Percentiles rank a stretch among this genome's conserved stretches.
phyloP scores from a whole-genome alignment of 2,329 filamentous ascomycete species.

The Bipolaris victoriae region DNA sequence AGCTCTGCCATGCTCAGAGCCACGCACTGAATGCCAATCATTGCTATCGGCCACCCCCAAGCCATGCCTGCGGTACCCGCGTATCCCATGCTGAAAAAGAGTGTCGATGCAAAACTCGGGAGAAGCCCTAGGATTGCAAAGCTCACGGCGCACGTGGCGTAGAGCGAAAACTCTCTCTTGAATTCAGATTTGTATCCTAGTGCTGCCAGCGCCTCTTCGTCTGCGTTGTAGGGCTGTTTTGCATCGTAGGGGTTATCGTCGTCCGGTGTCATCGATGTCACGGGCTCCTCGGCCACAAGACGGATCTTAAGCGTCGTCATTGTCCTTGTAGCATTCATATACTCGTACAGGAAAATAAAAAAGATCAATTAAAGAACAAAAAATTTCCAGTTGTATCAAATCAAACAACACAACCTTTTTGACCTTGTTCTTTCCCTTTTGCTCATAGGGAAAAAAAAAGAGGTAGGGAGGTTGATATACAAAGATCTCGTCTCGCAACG shows the following conservation, averaged over 20 bases:
- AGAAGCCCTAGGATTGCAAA: slow-evolving; percentile 75
- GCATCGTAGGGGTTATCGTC: slow-evolving; percentile 58
- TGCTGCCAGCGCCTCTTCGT: slow-evolving; percentile 67
- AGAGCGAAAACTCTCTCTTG: slow-evolving; percentile 74
- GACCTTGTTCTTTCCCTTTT: background rate
- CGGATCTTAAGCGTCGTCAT: slow-evolving; percentile 2
- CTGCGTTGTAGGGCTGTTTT: slow-evolving; percentile 55
- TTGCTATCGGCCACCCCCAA: slow-evolving; percentile 77
- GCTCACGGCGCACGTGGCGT: slow-evolving; percentile 75
- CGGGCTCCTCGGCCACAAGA: slow-evolving; percentile 56
- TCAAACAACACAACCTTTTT: background rate
- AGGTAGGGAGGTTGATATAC: too few species aligned
- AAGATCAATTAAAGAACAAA: background rate
- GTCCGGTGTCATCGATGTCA: slow-evolving; percentile 59
- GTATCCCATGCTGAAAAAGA: slow-evolving; percentile 71
- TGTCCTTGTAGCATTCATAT: background rate
- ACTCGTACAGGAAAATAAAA: background rate
- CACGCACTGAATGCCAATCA: slow-evolving; percentile 74
- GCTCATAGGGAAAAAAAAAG: too few species aligned
- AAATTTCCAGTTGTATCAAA: background rate
- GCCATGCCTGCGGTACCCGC: slow-evolving; percentile 61
- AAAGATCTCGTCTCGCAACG: too few species aligned
- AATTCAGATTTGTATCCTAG: slow-evolving; percentile 69
- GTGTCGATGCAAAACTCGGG: slow-evolving; percentile 73
- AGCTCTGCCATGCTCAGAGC: slow-evolving; percentile 71